phyloP scores from a whole-genome alignment of 1,284 basidiomycete genomes.

The Ustilago shanxiensis region DNA sequence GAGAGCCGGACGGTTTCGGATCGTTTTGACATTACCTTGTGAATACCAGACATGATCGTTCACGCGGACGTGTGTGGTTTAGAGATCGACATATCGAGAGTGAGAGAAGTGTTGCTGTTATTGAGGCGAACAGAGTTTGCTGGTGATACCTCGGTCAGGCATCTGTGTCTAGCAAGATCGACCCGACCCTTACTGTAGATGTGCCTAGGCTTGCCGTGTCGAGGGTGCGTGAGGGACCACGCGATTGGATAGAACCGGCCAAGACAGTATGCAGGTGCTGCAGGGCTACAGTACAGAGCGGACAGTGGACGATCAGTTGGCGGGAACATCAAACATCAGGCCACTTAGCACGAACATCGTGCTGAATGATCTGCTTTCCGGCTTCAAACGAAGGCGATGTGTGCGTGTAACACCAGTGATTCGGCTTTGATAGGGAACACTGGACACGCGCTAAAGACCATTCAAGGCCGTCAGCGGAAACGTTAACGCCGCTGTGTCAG shows the following conservation, averaged over 20 bases:
- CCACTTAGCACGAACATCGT: neutral
- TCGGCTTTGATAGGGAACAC: no score
- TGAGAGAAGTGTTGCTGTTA: neutral
- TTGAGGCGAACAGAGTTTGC: neutral
- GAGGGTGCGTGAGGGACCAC: no score
- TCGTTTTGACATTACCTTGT: neutral
- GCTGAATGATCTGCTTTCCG: no score
- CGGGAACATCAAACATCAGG: conserved; percentile 9
- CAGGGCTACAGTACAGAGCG: no score
- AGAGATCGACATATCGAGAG: neutral
- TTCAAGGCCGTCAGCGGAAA: no score
- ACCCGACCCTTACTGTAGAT: neutral
- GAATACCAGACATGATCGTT: neutral
- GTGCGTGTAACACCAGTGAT: no score
- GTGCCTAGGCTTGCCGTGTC: neutral
- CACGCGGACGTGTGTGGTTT: no score
- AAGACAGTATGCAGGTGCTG: conserved; percentile 8
- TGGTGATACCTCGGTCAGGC: neutral
- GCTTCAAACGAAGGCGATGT: no score
- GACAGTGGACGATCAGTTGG: neutral
- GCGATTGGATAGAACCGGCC: neutral
- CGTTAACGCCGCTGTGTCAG: no score
- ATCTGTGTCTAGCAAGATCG: neutral
- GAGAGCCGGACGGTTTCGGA: conserved; percentile 1
- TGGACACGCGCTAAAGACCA: no score